Percentiles rank a stretch among this genome's conserved stretches.
These are phyloP conservation scores for Daldinia grandis DNA, from an alignment of 495 filamentous ascomycete species.

Conservation along the genomic window DNA sequence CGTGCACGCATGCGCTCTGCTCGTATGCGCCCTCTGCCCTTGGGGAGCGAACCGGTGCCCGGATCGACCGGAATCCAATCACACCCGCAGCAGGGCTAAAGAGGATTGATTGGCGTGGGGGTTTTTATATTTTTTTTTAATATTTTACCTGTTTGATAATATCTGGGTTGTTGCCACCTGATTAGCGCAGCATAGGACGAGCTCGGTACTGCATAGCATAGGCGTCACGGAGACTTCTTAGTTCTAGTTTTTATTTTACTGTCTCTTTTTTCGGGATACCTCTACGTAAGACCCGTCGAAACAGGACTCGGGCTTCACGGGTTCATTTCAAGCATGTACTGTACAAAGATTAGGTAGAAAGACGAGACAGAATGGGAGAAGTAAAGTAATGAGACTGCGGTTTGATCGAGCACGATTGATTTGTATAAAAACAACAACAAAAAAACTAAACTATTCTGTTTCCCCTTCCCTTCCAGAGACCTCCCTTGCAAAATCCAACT, in stretches of 20 bases:
- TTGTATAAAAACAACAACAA: background rate
- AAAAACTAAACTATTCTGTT: background rate
- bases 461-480: background rate
- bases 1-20: conserved; percentile 21
- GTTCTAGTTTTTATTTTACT: background rate
- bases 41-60: background rate
- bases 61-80: background rate
- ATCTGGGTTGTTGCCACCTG: background rate
- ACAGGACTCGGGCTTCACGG: background rate
- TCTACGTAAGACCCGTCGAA: background rate
- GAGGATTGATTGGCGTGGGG: conserved; percentile 8
- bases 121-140: background rate
- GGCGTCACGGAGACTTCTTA: conserved; percentile 32
- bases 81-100: background rate
- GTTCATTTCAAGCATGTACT: background rate
- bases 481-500: background rate
- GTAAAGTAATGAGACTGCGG: background rate
- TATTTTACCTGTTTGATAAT: background rate
- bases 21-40: conserved; percentile 18
- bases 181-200: conserved; percentile 13
- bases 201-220: conserved; percentile 35
- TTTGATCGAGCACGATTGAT: background rate
- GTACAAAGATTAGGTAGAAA: background rate
- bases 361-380: background rate
- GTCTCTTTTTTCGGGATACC: background rate